Conservation (phyloP, 169 alveolate species). For the Babesia sp. region DNA sequence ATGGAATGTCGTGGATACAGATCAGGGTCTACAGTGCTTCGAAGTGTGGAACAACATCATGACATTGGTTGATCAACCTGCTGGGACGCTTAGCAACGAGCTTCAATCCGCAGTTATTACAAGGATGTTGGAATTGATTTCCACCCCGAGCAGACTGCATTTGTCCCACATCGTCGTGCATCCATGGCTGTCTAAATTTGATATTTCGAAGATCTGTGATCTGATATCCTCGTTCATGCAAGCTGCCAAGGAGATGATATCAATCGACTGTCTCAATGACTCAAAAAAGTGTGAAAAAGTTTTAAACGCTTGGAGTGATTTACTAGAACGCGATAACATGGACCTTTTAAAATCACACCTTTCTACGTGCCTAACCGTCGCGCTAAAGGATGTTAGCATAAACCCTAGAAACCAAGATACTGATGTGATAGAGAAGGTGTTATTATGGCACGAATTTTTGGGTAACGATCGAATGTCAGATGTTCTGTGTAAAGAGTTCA, state of each 20-base stretch:
- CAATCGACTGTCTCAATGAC: conserved; percentile 1
- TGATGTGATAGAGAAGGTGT: conserved; percentile 13
- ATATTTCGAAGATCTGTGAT: not conserved
- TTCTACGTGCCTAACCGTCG: not conserved
- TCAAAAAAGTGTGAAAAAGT: not conserved
- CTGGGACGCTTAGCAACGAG: too few species aligned
- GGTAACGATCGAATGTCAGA: conserved; percentile 13
- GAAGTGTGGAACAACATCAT: not conserved
- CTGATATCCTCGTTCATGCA: not conserved
- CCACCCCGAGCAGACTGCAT: not conserved
- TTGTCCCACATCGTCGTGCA: conserved; percentile 46
- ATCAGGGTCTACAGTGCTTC: conserved; percentile 21
- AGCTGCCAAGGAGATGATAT: conserved; percentile 7
- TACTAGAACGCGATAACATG: not conserved
- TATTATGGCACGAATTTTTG: conserved; percentile 20
- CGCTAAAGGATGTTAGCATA: conserved; percentile 17
- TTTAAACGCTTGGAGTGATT: conserved; percentile 9
- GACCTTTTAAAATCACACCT: conserved; percentile 1
- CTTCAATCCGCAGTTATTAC: not conserved
- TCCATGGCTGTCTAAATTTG: conserved; percentile 43
- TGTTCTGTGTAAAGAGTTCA: conserved; percentile 10
- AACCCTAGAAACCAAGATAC: conserved; percentile 57
- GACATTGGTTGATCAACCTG: not conserved
- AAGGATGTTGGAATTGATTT: not conserved
- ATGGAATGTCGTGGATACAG: conserved; percentile 46